Evolutionary conservation across 2,329 filamentous ascomycete species (phyloP).

Genomic region (Eutypa lata): DNA sequence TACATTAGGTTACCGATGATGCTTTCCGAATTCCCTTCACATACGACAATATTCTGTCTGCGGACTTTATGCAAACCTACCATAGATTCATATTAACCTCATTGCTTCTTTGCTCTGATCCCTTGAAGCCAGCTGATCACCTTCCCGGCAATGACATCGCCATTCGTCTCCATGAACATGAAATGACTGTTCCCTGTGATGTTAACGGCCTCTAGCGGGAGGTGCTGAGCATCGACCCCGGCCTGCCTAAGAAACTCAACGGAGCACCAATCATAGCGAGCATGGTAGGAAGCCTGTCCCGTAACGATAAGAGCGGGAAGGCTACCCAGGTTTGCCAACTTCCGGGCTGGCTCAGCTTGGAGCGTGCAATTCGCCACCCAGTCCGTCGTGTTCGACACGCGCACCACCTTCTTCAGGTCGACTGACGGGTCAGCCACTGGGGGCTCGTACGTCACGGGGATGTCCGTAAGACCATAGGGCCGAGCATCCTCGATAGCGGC

Average conservation of each 20-base stretch:
- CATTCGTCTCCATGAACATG: conserved; percentile 49
- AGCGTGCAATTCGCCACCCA: conserved; percentile 25
- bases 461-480: conserved; percentile 44
- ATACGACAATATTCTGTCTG: no score
- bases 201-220: conserved; percentile 35
- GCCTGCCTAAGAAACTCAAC: conserved; percentile 41
- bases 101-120: no score
- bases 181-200: conserved; percentile 46
- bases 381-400: conserved; percentile 18
- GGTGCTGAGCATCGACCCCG: conserved; percentile 30
- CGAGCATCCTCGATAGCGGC: conserved; percentile 28
- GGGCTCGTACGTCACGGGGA: conserved; percentile 47
- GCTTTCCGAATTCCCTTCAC: no score
- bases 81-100: no score
- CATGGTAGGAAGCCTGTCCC: conserved; percentile 41
- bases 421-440: conserved; percentile 31
- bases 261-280: conserved; percentile 42
- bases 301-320: conserved; percentile 39
- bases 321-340: conserved; percentile 32
- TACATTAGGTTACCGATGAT: no score
- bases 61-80: no score
- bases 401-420: conserved; percentile 31
- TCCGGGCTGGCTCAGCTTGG: conserved; percentile 34
- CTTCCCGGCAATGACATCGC: conserved; percentile 32
- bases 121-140: conserved; percentile 25